These are phyloP conservation scores for Abrus precatorius DNA, from an alignment of 306 rosid species.

Conservation along the genomic window DNA sequence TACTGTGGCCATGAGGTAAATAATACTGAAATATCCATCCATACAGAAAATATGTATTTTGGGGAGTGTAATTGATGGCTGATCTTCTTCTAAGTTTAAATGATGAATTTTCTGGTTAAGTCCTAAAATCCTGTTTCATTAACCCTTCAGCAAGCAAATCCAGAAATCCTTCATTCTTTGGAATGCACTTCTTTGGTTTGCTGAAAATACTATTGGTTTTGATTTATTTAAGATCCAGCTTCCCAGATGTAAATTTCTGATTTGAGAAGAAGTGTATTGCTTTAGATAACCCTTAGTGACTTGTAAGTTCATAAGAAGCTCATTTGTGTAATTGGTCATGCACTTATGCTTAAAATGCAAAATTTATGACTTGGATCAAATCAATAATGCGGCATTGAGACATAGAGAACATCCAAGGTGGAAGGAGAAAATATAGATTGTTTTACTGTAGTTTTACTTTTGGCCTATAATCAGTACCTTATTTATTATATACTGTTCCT, in stretches of 20 bases:
- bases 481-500: background rate
- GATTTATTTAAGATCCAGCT: slow-evolving; percentile 26
- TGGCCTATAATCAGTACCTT: background rate
- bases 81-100: slow-evolving; percentile 5
- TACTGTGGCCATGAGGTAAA: slow-evolving; percentile 97
- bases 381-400: slow-evolving; percentile 1
- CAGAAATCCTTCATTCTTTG: background rate
- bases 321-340: slow-evolving; percentile 2
- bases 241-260: slow-evolving; percentile 22
- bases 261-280: slow-evolving; percentile 10
- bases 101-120: slow-evolving; percentile 27
- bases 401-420: background rate
- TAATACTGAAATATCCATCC: slow-evolving; percentile 6
- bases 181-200: background rate
- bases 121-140: slow-evolving; percentile 15
- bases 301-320: slow-evolving; percentile 4
- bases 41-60: background rate
- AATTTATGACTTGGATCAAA: slow-evolving; percentile 15
- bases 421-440: background rate
- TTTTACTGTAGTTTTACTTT: background rate
- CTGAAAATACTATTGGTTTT: slow-evolving; percentile 23
- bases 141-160: slow-evolving; percentile 24
- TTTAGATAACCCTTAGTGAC: slow-evolving; percentile 13
- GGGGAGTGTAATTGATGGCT: slow-evolving; percentile 20
- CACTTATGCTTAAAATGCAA: slow-evolving; percentile 11